These are phyloP conservation scores for Mycena epipterygia DNA, from an alignment of 768 basidiomycete genomes.

Conservation along the genomic window DNA sequence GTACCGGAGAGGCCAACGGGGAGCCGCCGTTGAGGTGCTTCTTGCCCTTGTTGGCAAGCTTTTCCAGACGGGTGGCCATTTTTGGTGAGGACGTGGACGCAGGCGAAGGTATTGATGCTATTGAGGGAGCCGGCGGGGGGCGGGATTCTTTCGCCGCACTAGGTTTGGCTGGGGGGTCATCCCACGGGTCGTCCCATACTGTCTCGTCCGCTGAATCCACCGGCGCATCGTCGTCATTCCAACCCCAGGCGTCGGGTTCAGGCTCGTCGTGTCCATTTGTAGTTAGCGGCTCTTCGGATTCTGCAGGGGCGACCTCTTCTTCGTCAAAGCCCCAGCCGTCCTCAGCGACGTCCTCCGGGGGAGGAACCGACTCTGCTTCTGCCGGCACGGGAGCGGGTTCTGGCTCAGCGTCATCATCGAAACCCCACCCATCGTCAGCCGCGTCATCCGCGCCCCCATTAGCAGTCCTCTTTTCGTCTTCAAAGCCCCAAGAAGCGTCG, in stretches of 20 bases:
- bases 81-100: constrained; percentile 53
- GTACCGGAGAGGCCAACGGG: constrained; percentile 38
- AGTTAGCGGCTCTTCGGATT: constrained; percentile 32
- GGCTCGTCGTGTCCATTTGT: constrained; percentile 35
- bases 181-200: constrained; percentile 81
- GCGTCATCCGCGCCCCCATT: constrained; percentile 47
- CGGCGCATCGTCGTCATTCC: constrained; percentile 70
- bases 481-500: constrained; percentile 66
- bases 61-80: constrained; percentile 70
- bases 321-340: constrained; percentile 42
- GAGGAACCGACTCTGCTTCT: constrained; percentile 14
- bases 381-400: constrained; percentile 35
- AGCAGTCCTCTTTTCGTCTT: constrained; percentile 58
- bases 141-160: constrained; percentile 42
- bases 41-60: constrained; percentile 69
- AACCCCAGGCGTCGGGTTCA: constrained; percentile 79
- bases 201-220: constrained; percentile 57
- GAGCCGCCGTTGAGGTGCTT: constrained; percentile 53
- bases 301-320: constrained; percentile 19
- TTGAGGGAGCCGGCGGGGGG: constrained; percentile 47
- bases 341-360: constrained; percentile 21
- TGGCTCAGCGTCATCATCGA: constrained; percentile 59
- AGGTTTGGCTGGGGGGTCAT: constrained; percentile 54
- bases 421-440: constrained; percentile 63
- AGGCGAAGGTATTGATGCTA: constrained; percentile 29